A percentile compares a stretch with the other conserved stretches of the same genome.
phyloP scores from a whole-genome alignment of 2,329 filamentous ascomycete genomes.

The Massarina eburnea region DNA sequence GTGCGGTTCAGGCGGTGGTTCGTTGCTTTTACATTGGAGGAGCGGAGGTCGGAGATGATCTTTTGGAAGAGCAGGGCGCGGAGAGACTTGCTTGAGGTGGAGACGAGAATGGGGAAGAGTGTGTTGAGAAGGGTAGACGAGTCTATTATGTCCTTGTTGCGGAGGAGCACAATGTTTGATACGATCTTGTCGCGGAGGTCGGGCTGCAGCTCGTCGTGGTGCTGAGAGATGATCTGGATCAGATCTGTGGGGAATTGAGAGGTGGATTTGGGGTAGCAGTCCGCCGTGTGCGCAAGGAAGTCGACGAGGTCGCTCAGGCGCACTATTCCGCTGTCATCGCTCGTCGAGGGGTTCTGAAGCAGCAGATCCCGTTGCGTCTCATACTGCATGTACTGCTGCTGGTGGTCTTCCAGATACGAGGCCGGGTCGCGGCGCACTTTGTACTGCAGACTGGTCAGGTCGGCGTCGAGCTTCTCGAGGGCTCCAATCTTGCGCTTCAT shows the following conservation, averaged over 20 bases:
- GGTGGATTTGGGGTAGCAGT: slow-evolving; percentile 86
- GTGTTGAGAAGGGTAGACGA: slow-evolving; percentile 79
- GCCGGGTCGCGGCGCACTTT: slow-evolving; percentile 86
- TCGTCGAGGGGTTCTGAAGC: slow-evolving; percentile 75
- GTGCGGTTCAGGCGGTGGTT: slow-evolving; percentile 94
- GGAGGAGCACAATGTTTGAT: slow-evolving; percentile 80
- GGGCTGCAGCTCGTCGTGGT: slow-evolving; percentile 79
- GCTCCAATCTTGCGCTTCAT: slow-evolving; percentile 88
- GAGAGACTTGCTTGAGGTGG: slow-evolving; percentile 89
- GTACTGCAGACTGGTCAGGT: slow-evolving; percentile 76
- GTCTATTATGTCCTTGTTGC: slow-evolving; percentile 90
- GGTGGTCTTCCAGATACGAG: slow-evolving; percentile 89
- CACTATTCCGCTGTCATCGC: slow-evolving; percentile 75
- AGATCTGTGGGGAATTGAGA: slow-evolving; percentile 76
- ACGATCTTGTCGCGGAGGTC: slow-evolving; percentile 95
- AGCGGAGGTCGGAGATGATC: slow-evolving; percentile 86
- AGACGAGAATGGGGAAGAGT: slow-evolving; percentile 89
- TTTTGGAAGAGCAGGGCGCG: slow-evolving; percentile 83
- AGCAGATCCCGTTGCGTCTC: slow-evolving; percentile 90
- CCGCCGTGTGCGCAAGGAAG: slow-evolving; percentile 88
- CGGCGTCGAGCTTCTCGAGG: slow-evolving; percentile 89
- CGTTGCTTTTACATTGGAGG: slow-evolving; percentile 80
- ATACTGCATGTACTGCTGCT: slow-evolving; percentile 88
- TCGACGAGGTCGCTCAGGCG: slow-evolving; percentile 91
- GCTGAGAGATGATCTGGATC: slow-evolving; percentile 74